phyloP scores from a whole-genome alignment of 2,329 filamentous ascomycete genomes.

The Cytospora leucostoma region DNA sequence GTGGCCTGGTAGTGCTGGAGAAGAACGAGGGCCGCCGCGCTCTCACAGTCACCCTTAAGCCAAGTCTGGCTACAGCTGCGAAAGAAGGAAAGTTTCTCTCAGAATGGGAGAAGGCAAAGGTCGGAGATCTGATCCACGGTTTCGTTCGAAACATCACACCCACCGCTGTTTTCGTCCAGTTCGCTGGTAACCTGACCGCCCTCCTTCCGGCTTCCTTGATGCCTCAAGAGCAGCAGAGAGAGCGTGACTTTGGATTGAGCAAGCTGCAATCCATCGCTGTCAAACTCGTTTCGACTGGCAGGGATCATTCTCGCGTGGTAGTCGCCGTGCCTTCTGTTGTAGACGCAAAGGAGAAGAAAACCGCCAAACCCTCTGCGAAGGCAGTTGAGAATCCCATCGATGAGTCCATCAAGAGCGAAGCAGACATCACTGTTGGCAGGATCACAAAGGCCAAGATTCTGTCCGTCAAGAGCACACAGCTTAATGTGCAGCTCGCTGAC shows the following conservation, averaged over 20 bases:
- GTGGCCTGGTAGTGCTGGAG: conserved; percentile 81
- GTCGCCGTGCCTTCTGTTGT: conserved; percentile 53
- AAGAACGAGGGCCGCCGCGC: conserved; percentile 78
- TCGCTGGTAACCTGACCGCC: conserved; percentile 74
- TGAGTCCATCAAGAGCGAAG: conserved; percentile 60
- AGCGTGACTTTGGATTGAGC: conserved; percentile 76
- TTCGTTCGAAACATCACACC: conserved; percentile 84
- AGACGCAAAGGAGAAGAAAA: conserved; percentile 43
- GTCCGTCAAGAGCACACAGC: conserved; percentile 87
- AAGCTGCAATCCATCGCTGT: conserved; percentile 75
- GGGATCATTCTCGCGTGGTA: conserved; percentile 67
- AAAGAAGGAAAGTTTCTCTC: conserved; percentile 72
- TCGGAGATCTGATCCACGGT: conserved; percentile 69
- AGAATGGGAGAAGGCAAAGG: conserved; percentile 69
- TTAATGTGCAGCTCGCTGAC: conserved; percentile 87
- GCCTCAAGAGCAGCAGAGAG: conserved; percentile 64
- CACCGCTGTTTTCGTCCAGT: conserved; percentile 85
- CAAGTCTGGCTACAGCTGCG: conserved; percentile 74
- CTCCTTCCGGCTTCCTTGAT: conserved; percentile 80
- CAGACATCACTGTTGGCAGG: conserved; percentile 73
- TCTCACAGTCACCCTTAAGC: conserved; percentile 79
- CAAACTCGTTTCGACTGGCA: conserved; percentile 72
- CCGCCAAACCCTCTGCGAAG: conserved; percentile 38
- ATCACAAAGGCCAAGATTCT: conserved; percentile 74
- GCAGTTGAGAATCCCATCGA: conserved; percentile 60